Base-by-base conservation (phyloP, 257 asterid species). In the Apocynum venetum region DNA sequence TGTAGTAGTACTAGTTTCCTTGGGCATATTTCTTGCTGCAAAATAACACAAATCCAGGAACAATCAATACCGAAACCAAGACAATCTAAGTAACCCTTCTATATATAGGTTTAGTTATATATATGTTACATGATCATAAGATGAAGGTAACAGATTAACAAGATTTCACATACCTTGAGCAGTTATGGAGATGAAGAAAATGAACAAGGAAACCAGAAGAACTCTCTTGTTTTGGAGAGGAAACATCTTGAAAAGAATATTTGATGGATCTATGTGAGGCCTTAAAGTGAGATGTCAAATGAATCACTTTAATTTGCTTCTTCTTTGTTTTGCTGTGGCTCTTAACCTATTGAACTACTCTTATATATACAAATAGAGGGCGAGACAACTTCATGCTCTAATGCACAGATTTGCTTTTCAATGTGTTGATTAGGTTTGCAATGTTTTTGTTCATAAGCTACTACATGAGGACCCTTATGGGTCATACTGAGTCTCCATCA, bases 401-500 rank as follows among this genome's bases (percentile, higher is more conserved):
- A 46, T 70, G 17, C 17, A 25, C 31, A 25, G 31, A 25, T 25
- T 25, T 25, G 31, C 31, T 25, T 25, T 25, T 25, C 31, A 25
- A 25, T 25, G 31, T 17, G 41, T 19, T 70, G 57, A 43, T 46
- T 46, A 47, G 43, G 43, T 46, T 46, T 71, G 19, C 19, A 35
- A 10, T 3, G 43, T 35, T 63, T 35, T 35, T 63, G 43, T 35
- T 35, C 19, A 1, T 36, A 63, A 63, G 69, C 46, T 1, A 3
- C 41, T 46, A 46, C 56, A 71, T 25, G 59, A 71, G 77, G 77
- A 73, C 67, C 77, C 77, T 41, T 11, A 36, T 38, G 77, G 77
- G 65, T 73, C 67, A 15, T 55, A 7, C 61, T 38, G n/a, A 6
- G 65, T 73, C 67, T 48, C 59, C 19, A 49, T 71, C 55, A 52